Evolutionary conservation across 352 stramenopile genomes (phyloP), one percentile per base, ranked within the genome.

Genomic region (Plasmopara viticola): DNA sequence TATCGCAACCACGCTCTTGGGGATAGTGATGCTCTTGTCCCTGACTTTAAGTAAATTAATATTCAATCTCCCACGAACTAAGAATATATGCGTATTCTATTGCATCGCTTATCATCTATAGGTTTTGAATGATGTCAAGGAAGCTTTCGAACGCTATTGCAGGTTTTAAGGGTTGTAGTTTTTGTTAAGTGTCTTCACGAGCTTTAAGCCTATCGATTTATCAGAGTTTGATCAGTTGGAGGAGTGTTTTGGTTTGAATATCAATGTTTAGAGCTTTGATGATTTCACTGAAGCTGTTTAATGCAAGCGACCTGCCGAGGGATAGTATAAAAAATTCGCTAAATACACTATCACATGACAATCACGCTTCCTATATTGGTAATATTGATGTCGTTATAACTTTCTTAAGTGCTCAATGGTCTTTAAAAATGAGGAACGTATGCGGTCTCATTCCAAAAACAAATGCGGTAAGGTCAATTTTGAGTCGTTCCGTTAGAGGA

Each of bases 1-100:
- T 35, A 60, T 25, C 60, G 53, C 25, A 35, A 58, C 28, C 54
- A 68, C 31, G 45, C 40, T 8, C 15, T 68, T 1, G 54, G 60
- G 2, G 54, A 62, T 51, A 57, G 18, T 28, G 40, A 13, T 31
- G 30, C 7, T 53, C 34, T 28, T 35, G 31, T 12, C 31, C 31
- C 31, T 25, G 10, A 35, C 10, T 12, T 34, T 34, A 34, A 34
- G 9, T 9, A 34, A 34, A 9, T 9, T 9, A 9, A 9, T 9
- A 9, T 9, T 34, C 30, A 34, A 34, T 9, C 30, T 34, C 9
- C 30, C 30, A 5, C 5, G 9, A 9, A 34, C 9, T 34, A 9
- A 34, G 5, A 34, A 34, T 9, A 34, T 9, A 9, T 34, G 5
- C 30, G 47, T 45, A 9, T 53, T 56, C 15, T 39, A 55, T 38